Conservation (phyloP, 768 basidiomycete genomes). For the Collybia mongolica region DNA sequence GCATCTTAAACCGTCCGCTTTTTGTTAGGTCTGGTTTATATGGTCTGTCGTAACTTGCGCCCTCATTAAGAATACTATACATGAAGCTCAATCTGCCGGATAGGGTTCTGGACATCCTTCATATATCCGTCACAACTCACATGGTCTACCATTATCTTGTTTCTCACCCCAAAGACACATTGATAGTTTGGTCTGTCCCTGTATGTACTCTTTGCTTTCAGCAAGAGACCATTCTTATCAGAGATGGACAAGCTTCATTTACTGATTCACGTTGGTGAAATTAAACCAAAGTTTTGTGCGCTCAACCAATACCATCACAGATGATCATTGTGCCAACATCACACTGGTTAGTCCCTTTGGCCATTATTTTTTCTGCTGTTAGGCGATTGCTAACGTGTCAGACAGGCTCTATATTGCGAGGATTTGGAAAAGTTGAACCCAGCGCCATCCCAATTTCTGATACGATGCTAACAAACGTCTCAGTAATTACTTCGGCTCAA, state of each 20-base stretch:
- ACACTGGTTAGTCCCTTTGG: too few species aligned
- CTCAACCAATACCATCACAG: not conserved
- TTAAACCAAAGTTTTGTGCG: too few species aligned
- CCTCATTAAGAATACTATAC: not conserved
- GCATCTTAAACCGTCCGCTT: too few species aligned
- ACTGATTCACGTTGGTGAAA: not conserved
- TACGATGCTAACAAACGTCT: not conserved
- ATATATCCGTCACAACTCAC: not conserved
- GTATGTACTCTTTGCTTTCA: not conserved
- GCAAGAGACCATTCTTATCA: not conserved
- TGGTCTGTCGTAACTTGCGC: not conserved
- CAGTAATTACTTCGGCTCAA: too few species aligned
- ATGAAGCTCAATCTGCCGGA: not conserved
- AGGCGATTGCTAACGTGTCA: not conserved
- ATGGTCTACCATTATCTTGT: slow-evolving; percentile 4
- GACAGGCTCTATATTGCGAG: not conserved
- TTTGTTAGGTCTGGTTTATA: not conserved
- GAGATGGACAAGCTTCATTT: not conserved
- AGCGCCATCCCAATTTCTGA: not conserved
- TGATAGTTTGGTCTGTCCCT: not conserved
- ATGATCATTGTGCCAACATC: not conserved
- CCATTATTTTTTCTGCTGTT: too few species aligned
- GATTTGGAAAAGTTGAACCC: slow-evolving; percentile 1
- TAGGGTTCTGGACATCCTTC: slow-evolving; percentile 1
- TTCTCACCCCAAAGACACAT: not conserved